Evolutionary conservation across 768 basidiomycete genomes (phyloP).

Genomic region (Inosperma sp.): DNA sequence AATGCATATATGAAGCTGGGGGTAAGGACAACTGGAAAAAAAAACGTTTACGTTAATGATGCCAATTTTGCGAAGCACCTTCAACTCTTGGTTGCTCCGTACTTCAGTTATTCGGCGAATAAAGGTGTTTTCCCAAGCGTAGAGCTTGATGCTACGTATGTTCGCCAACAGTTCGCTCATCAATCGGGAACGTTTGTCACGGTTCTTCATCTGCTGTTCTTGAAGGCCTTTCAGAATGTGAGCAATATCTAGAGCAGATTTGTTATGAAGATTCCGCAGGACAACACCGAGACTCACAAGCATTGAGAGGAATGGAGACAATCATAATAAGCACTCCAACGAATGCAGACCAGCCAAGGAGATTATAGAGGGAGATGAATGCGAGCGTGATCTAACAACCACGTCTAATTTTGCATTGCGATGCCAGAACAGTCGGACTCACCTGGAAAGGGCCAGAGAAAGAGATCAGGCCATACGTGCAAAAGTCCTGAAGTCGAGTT

Average conservation of each 20-base stretch:
- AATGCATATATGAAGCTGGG: neutral
- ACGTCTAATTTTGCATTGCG: neutral
- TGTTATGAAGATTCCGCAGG: neutral
- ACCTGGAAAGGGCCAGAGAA: conserved; percentile 86
- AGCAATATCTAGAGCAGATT: conserved; percentile 47
- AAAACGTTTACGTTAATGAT: conserved; percentile 51
- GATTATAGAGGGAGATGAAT: conserved; percentile 82
- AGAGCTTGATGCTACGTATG: conserved; percentile 88
- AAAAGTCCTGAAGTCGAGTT: conserved; percentile 72
- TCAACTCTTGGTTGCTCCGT: conserved; percentile 77
- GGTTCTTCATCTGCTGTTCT: conserved; percentile 88
- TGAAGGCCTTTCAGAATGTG: conserved; percentile 70
- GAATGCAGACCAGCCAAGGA: conserved; percentile 90
- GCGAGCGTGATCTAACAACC: conserved; percentile 68
- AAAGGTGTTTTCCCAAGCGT: conserved; percentile 95
- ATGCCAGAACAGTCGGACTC: conserved; percentile 16
- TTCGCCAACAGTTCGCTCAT: conserved; percentile 95
- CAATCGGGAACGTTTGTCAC: conserved; percentile 74
- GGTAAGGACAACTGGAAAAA: conserved; percentile 3
- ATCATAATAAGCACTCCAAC: conserved; percentile 88
- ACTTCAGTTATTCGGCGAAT: conserved; percentile 72
- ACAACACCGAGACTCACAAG: conserved; percentile 32
- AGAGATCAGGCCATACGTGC: conserved; percentile 77
- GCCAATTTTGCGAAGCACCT: conserved; percentile 79
- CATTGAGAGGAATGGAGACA: conserved; percentile 73